Base-by-base conservation (phyloP, 2,329 filamentous ascomycete genomes). In the Mollisia scopiformis region DNA sequence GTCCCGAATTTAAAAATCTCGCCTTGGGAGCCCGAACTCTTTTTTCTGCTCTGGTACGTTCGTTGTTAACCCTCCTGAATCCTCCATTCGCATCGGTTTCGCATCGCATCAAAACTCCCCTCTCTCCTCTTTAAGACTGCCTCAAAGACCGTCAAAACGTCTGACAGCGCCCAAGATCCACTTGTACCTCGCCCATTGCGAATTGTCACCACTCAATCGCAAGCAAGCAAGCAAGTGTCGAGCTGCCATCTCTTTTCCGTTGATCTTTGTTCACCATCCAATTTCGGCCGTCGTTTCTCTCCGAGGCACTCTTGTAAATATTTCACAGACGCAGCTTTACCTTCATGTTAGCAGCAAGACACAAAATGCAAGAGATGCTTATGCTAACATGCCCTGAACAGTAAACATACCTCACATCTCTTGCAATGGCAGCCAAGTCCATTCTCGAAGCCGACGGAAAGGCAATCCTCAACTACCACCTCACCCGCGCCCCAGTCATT, bases 391-490 rank as follows among this genome's bases (percentile, higher is more conserved):
- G 25, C n/a, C 25, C 54, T 25, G 11, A 50, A 59, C 50, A 70
- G 68, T 63, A 69, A 67, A 63, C 61, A 47, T 62, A 62, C 64
- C 62, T 66, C 63, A 53, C 59, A 66, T 63, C 49, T 53, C 58
- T 59, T 79, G 85, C 75, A 75, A 96, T 96, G 92, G 93, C 92
- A 78, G 92, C 95, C 80, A 99, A 99, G 84, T 91, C 94, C 71
- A 98, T 99, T 77, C 82, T 91, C 85, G 95, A 99, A 86, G 94
- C 94, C 85, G 95, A 99, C 84, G 95, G 95, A 88, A 99, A 99
- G 91, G 95, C 95, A 87, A 98, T 99, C 84, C 87, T 99, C 87
- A 98, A 97, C 91, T 99, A 98, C 87, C 95, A 98, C 86, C 93
- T 99, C 81, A 98, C 95, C 73, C 91, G 95, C 77, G 92, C 95